A percentile compares a stretch with the other conserved stretches of the same genome.
These are phyloP conservation scores for Trametes elegans DNA, from an alignment of 768 basidiomycete species.

Conservation along the genomic window DNA sequence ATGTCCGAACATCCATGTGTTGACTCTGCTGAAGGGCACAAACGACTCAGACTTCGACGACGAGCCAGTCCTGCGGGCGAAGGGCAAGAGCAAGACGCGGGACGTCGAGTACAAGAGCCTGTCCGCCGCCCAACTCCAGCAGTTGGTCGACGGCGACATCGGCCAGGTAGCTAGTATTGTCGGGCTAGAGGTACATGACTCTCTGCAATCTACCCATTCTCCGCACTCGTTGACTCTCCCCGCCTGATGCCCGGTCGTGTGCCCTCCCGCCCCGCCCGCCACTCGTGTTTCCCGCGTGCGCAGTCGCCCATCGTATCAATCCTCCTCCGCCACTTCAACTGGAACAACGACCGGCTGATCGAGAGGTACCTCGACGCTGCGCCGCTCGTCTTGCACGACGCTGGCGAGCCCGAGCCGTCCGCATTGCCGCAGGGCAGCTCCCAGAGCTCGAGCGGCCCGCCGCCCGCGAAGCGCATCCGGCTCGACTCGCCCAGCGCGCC, in stretches of 20 bases:
- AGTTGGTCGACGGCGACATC: constrained; percentile 25
- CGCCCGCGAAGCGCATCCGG: constrained; percentile 28
- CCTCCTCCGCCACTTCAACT: constrained; percentile 79
- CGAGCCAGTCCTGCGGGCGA: constrained; percentile 18
- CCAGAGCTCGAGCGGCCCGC: constrained; percentile 14
- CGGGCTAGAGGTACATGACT: constrained; percentile 29
- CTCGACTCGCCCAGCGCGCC: constrained; percentile 26
- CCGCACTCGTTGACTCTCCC: constrained; percentile 5
- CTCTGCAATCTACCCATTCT: constrained; percentile 5
- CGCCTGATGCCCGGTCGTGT: neutral
- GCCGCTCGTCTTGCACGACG: constrained; percentile 49
- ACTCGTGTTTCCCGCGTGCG: neutral
- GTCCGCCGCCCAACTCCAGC: constrained; percentile 24
- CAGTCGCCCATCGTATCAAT: constrained; percentile 73
- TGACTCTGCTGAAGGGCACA: constrained; percentile 17
- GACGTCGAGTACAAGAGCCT: constrained; percentile 25
- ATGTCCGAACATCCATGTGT: neutral
- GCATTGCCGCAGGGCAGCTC: constrained; percentile 10
- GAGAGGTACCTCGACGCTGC: constrained; percentile 97
- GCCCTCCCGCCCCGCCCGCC: neutral
- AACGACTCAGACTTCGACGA: constrained; percentile 25
- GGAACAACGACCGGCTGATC: constrained; percentile 95
- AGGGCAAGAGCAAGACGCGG: constrained; percentile 26
- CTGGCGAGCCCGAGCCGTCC: constrained; percentile 38
- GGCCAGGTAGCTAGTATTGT: constrained; percentile 28